Base-by-base conservation (phyloP, 1,139 yeast species). In the Nakaseomyces kungkrabaensis region DNA sequence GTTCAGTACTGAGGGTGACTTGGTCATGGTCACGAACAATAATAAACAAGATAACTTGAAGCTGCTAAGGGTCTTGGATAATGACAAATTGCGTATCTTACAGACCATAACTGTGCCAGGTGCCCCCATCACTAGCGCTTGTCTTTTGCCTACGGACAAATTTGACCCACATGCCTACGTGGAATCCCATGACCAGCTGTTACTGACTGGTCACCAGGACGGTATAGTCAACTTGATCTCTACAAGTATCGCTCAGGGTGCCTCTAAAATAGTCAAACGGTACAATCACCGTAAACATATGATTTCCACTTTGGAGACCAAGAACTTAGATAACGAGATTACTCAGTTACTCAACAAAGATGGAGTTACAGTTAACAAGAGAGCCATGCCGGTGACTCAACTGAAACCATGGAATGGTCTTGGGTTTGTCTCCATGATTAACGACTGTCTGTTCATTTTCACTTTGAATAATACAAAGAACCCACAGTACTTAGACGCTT, bases 181-280 rank as follows among this genome's bases (percentile, higher is more conserved):
- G 25, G 47, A 47, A 8, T 47, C 50, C 7, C 60, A 59, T 34
- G 54, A 56, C 37, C 57, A 55, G 31, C 27, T 59, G 33, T 17
- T 62, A 7, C 50, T 63, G 32, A 52, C 65, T 1, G 67, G 63
- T 36, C 65, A 62, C 42, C 58, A 56, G 40, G 60, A 63, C 50
- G 67, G 67, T 6, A 47, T 49, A 25, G 62, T 62, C 2, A 61
- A 63, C 48, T 38, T 63, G 46, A 61, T 63, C 22, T 48, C 61
- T 3, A 60, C 65, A 5, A 58, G 63, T 4, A 50, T 49, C 24
- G 51, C 51, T 5, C 26, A 51, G 4, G 62, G 62, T 3, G 43
- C 51, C 22, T 65, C 68, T 2, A 55, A 56, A 38, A 58, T 63
- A 24, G 51, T 58, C n/a, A 56, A 49, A 41, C 50, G 62, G 26